Percentiles rank a stretch among this genome's conserved stretches.
Conservation (phyloP, 1,139 yeast genomes). For the Suhomyces wounanorum region DNA sequence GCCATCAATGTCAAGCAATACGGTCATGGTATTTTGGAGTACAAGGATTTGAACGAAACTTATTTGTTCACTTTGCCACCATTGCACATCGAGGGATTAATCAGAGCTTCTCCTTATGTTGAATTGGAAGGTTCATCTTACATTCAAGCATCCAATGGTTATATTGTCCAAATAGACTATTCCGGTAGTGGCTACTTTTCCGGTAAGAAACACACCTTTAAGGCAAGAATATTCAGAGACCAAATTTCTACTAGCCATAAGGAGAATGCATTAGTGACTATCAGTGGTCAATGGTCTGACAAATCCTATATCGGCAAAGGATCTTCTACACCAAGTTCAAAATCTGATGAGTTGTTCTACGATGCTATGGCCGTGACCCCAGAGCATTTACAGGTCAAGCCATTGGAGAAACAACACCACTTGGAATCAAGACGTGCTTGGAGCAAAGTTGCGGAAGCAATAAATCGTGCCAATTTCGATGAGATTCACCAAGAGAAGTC, state of each 20-base stretch:
- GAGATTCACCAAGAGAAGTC: constrained; percentile 73
- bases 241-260: constrained; percentile 49
- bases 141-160: constrained; percentile 82
- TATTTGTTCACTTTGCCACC: constrained; percentile 90
- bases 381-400: constrained; percentile 68
- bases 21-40: constrained; percentile 82
- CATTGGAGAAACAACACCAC: constrained; percentile 70
- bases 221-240: constrained; percentile 73
- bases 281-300: constrained; percentile 92
- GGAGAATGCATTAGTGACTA: constrained; percentile 71
- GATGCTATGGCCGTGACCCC: constrained; percentile 60
- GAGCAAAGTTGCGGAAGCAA: constrained; percentile 86
- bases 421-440: constrained; percentile 86
- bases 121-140: constrained; percentile 84
- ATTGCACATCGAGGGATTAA: constrained; percentile 90
- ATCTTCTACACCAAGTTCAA: constrained; percentile 33
- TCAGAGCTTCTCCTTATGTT: constrained; percentile 87
- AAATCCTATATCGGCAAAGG: constrained; percentile 56
- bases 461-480: constrained; percentile 70
- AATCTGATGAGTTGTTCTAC: constrained; percentile 59
- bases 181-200: constrained; percentile 93
- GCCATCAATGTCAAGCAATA: constrained; percentile 82
- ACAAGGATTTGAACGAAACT: constrained; percentile 61
- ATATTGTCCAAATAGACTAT: constrained; percentile 71
- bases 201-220: constrained; percentile 93